Percentiles rank a stretch among this genome's conserved stretches.
These are phyloP conservation scores for Xylariaceae sp. DNA, from an alignment of 2,329 filamentous ascomycete species.

Conservation along the genomic window DNA sequence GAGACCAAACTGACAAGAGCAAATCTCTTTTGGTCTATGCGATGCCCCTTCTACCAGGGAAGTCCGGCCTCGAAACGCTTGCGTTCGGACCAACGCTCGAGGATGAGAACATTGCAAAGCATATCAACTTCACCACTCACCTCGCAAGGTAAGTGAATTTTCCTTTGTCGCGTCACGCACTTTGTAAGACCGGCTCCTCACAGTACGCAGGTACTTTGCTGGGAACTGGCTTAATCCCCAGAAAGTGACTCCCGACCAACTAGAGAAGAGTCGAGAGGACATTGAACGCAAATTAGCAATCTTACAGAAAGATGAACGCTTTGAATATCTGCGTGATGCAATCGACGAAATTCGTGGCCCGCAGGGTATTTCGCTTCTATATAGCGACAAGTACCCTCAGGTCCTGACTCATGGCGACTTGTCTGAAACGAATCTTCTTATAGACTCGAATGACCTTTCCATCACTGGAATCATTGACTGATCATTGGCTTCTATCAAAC, in stretches of 20 bases:
- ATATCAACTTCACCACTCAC: background rate
- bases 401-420: conserved; percentile 30
- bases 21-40: background rate
- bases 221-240: background rate
- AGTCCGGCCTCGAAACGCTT: background rate
- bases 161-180: background rate
- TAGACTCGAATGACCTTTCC: conserved; percentile 24
- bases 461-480: conserved; percentile 34
- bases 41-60: background rate
- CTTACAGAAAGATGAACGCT: background rate
- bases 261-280: background rate
- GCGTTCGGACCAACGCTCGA: background rate
- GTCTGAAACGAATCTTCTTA: conserved; percentile 29
- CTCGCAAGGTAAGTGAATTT: background rate
- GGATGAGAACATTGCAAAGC: background rate
- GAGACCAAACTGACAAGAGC: background rate
- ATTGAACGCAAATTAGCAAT: background rate
- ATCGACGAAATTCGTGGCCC: background rate
- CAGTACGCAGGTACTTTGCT: conserved; percentile 1
- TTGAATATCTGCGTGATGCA: background rate
- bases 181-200: background rate
- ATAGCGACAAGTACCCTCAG: conserved; percentile 15
- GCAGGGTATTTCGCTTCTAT: conserved; percentile 6
- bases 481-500: conserved; percentile 26
- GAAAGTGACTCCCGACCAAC: background rate